A percentile compares a stretch with the other conserved stretches of the same genome.
These are phyloP conservation scores for Leishmania arabica DNA, from an alignment of 208 protist genomes.

Conservation along the genomic window DNA sequence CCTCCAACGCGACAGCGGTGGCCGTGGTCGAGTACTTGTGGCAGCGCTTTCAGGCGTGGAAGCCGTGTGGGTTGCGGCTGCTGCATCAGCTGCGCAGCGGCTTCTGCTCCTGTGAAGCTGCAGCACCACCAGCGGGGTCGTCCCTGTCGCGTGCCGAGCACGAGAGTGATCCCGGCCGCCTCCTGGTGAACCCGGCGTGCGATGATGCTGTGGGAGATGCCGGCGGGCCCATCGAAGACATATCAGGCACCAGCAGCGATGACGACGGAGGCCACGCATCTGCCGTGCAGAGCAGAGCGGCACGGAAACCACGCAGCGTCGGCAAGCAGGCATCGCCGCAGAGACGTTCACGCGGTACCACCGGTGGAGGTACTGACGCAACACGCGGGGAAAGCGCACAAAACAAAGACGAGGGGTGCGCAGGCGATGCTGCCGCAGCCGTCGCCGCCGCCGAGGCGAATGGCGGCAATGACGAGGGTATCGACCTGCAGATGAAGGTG, in stretches of 20 bases:
- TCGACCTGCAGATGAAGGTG: slow-evolving; percentile 36
- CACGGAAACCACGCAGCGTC: neutral
- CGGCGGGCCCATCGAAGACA: neutral
- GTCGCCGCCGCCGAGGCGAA: neutral
- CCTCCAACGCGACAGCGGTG: slow-evolving; percentile 46
- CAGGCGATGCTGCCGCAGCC: neutral
- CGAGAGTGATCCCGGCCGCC: neutral
- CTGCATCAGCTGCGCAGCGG: neutral
- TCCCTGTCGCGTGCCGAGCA: neutral
- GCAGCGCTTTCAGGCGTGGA: slow-evolving; percentile 35
- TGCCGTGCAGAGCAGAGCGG: neutral
- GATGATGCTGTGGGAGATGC: neutral
- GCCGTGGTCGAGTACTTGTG: slow-evolving; percentile 55
- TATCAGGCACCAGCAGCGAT: slow-evolving; percentile 8
- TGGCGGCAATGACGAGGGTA: slow-evolving; percentile 1
- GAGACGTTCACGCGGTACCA: neutral
- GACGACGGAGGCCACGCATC: neutral
- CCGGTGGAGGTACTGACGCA: neutral
- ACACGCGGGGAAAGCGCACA: neutral
- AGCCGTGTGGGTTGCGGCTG: slow-evolving; percentile 14
- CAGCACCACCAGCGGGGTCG: neutral
- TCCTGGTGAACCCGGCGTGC: neutral
- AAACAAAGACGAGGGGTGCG: neutral
- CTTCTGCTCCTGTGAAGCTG: neutral
- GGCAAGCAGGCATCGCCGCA: neutral